Conservation (phyloP, 2,329 filamentous ascomycete genomes). For the Cercospora sp. region DNA sequence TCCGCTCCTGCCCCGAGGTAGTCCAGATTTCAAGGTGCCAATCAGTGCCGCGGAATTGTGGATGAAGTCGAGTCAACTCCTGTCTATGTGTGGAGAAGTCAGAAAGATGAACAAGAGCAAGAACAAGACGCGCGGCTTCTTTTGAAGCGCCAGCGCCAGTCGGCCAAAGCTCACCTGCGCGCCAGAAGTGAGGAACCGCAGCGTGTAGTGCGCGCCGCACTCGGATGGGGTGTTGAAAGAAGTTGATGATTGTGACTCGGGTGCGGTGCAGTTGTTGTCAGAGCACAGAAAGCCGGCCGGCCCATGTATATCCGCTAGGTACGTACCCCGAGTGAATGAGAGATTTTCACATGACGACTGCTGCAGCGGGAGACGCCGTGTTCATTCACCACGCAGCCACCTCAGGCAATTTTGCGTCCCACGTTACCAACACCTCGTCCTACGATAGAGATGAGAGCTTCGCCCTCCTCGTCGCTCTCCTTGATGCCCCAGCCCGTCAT, state of each 20-base stretch:
- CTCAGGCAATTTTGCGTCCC: constrained; percentile 75
- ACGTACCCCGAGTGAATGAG: background rate
- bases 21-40: background rate
- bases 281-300: background rate
- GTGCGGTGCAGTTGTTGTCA: background rate
- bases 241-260: background rate
- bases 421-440: constrained; percentile 93
- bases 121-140: background rate
- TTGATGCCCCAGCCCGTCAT: constrained; percentile 87
- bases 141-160: background rate
- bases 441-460: constrained; percentile 87
- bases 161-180: constrained; percentile 10
- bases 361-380: background rate
- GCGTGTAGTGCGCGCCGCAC: background rate
- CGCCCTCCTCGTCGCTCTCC: constrained; percentile 61
- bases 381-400: constrained; percentile 2
- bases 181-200: constrained; percentile 4
- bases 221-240: background rate
- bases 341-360: constrained; percentile 2
- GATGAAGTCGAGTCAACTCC: background rate
- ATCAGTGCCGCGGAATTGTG: background rate
- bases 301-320: background rate
- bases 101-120: background rate
- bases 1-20: background rate
- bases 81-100: background rate